These are phyloP conservation scores for Vaccinium vitisidaea DNA, from an alignment of 148 eudicot genomes.

Conservation along the genomic window DNA sequence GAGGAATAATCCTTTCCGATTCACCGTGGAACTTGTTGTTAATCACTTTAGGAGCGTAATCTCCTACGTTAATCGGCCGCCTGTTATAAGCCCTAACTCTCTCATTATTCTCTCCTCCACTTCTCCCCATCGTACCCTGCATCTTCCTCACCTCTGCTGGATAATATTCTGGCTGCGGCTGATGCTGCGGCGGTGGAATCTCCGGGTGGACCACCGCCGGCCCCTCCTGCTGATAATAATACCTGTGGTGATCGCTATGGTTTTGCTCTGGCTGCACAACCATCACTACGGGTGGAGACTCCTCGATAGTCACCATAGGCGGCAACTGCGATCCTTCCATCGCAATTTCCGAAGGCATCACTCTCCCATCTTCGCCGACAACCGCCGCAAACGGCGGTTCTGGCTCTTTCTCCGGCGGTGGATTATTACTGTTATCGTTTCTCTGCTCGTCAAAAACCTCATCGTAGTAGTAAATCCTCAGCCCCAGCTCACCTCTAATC, in stretches of 20 bases:
- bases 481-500: conserved; percentile 84
- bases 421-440: background rate
- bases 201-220: conserved; percentile 29
- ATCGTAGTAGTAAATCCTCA: conserved; percentile 72
- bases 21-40: conserved; percentile 31
- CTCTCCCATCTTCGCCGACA: conserved; percentile 19
- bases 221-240: conserved; percentile 23
- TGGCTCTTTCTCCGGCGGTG: conserved; percentile 24
- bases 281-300: conserved; percentile 35
- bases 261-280: conserved; percentile 26
- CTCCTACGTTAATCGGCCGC: conserved; percentile 31
- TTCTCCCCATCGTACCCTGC: conserved; percentile 30
- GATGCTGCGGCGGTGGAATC: conserved; percentile 13
- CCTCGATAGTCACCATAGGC: conserved; percentile 34
- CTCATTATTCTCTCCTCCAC: conserved; percentile 28
- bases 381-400: conserved; percentile 33
- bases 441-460: conserved; percentile 30
- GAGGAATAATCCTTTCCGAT: conserved; percentile 42
- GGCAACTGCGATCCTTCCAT: conserved; percentile 45
- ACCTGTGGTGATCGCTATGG: conserved; percentile 18
- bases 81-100: conserved; percentile 27
- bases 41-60: conserved; percentile 64
- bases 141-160: conserved; percentile 60
- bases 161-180: conserved; percentile 4
- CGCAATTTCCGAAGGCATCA: conserved; percentile 41